These are phyloP conservation scores for Aspergillus cejpii DNA, from an alignment of 2,329 filamentous ascomycete species.

Conservation along the genomic window DNA sequence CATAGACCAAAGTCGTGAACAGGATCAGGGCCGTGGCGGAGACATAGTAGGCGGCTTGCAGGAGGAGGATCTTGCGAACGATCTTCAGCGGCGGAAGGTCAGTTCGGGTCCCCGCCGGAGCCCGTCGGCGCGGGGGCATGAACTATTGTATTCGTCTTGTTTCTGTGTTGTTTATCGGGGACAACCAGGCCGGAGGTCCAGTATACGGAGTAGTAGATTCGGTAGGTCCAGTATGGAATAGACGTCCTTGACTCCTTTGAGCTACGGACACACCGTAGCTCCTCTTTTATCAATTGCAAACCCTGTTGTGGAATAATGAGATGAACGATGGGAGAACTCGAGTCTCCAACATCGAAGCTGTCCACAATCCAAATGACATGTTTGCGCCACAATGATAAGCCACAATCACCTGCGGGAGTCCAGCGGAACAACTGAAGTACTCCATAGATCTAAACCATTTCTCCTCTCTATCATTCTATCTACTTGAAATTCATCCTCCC, in stretches of 20 bases:
- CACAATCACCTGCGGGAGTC: background rate
- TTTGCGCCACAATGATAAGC: background rate
- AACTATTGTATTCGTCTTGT: constrained; percentile 15
- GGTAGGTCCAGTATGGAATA: background rate
- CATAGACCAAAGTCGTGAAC: constrained; percentile 61
- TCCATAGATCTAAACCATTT: background rate
- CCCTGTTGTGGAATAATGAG: background rate
- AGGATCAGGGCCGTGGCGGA: constrained; percentile 57
- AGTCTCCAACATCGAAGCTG: background rate
- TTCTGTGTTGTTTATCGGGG: background rate
- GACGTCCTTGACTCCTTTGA: no score
- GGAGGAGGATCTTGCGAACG: constrained; percentile 57
- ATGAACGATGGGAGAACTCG: background rate
- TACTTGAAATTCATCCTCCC: background rate
- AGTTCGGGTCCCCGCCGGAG: constrained; percentile 58
- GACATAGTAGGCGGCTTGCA: constrained; percentile 60
- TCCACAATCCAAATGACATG: background rate
- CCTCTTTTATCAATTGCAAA: no score
- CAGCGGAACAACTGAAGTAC: background rate
- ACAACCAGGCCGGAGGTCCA: background rate
- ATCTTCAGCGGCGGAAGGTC: constrained; percentile 63
- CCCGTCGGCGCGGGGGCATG: constrained; percentile 48
- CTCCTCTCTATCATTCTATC: background rate
- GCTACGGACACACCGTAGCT: no score
- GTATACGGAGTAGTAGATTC: background rate